phyloP scores from a whole-genome alignment of 139 green algal genomes.

The Deuterostichococcus epilithicus region DNA sequence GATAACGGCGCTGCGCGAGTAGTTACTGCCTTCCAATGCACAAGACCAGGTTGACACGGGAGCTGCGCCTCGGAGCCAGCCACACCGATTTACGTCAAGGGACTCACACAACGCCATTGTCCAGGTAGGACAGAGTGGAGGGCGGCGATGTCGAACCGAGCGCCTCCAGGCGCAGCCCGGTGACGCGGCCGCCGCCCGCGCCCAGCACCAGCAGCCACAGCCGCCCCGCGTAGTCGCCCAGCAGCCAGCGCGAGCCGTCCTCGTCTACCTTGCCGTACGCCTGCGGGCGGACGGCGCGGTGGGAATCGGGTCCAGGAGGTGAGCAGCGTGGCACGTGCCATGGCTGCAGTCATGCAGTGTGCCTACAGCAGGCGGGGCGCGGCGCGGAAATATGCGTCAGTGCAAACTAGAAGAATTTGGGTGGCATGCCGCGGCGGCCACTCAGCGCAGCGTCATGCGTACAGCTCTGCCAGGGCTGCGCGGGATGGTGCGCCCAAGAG shows the following conservation, averaged over 20 bases:
- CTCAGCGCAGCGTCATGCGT: too few relatives aligned
- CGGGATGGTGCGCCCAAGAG: too few relatives aligned
- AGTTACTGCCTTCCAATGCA: too few relatives aligned
- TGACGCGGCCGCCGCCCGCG: constrained; percentile 55
- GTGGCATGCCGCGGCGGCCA: too few relatives aligned
- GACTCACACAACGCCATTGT: constrained; percentile 89
- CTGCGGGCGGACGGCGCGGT: constrained; percentile 23
- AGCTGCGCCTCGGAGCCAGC: constrained; percentile 18
- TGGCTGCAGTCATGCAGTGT: neutral
- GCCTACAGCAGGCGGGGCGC: too few relatives aligned
- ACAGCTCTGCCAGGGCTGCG: too few relatives aligned
- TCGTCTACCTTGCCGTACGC: constrained; percentile 60
- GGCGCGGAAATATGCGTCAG: too few relatives aligned
- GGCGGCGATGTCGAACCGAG: constrained; percentile 73
- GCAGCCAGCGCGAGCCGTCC: constrained; percentile 84
- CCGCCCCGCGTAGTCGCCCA: constrained; percentile 74
- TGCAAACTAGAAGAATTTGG: too few relatives aligned
- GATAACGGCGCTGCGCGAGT: too few relatives aligned
- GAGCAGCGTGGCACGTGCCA: neutral
- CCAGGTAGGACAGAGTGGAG: constrained; percentile 85
- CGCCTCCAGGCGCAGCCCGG: constrained; percentile 71
- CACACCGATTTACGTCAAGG: neutral
- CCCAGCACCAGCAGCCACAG: constrained; percentile 84
- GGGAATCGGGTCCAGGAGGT: constrained; percentile 4
- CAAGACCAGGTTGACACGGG: too few relatives aligned